Evolutionary conservation across 768 basidiomycete species (phyloP).

Genomic region (Lactarius trivialis): DNA sequence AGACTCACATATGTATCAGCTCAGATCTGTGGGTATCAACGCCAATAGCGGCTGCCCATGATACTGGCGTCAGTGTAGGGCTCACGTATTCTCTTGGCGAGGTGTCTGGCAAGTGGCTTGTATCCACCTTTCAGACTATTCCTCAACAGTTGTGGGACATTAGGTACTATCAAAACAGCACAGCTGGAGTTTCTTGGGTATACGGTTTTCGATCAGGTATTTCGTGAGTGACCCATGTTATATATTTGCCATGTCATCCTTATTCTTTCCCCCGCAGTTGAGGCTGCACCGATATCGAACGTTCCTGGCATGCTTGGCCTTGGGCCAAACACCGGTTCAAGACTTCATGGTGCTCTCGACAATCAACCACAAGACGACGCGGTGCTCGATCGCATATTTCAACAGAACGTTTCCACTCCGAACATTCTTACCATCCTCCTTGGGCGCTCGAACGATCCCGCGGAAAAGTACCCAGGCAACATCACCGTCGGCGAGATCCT

Average conservation of each 20-base stretch:
- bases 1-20: constrained; percentile 16
- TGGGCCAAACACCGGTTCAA: constrained; percentile 29
- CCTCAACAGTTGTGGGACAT: constrained; percentile 12
- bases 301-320: constrained; percentile 30
- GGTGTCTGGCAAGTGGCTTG: constrained; percentile 3
- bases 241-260: not conserved
- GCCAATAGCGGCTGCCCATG: constrained; percentile 23
- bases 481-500: constrained; percentile 30
- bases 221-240: constrained; percentile 21
- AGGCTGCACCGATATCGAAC: constrained; percentile 15
- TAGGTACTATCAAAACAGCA: constrained; percentile 28
- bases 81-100: constrained; percentile 13
- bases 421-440: constrained; percentile 31
- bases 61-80: constrained; percentile 23
- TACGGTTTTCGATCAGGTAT: constrained; percentile 28
- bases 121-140: not conserved
- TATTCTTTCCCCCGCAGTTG: constrained; percentile 1
- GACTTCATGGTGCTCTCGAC: constrained; percentile 18
- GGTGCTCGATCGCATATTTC: constrained; percentile 31
- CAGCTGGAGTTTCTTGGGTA: constrained; percentile 26
- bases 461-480: constrained; percentile 27
- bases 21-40: constrained; percentile 31
- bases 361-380: constrained; percentile 26
- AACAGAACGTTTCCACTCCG: constrained; percentile 27
- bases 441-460: constrained; percentile 28